Evolutionary conservation across 2,329 filamentous ascomycete genomes (phyloP).

Genomic region (Penicillium sp.): DNA sequence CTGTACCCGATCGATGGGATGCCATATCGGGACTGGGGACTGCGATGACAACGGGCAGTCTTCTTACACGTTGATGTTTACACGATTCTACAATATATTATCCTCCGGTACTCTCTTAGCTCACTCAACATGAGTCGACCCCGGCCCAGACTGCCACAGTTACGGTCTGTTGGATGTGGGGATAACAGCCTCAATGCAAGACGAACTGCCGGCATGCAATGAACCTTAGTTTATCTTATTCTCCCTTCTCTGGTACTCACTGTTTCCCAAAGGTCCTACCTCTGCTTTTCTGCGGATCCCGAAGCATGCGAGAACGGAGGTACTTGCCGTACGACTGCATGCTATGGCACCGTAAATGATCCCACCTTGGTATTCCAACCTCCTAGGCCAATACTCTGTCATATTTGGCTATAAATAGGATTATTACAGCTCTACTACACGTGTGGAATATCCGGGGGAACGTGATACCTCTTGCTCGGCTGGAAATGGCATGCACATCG

Average conservation of each 20-base stretch:
- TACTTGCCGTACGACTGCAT: constrained; percentile 19
- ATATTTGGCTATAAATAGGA: constrained; percentile 14
- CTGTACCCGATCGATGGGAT: too few relatives aligned
- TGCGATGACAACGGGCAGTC: too few relatives aligned
- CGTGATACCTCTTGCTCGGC: constrained; percentile 29
- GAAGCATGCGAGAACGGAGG: neutral
- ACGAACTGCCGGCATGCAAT: neutral
- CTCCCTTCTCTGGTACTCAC: neutral
- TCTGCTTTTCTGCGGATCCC: constrained; percentile 1
- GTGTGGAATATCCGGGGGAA: constrained; percentile 23
- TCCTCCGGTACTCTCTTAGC: too few relatives aligned
- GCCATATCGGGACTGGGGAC: too few relatives aligned
- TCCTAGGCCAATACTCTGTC: neutral
- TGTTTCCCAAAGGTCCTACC: neutral
- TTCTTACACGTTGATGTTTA: too few relatives aligned
- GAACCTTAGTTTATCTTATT: neutral
- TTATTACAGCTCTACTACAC: constrained; percentile 26
- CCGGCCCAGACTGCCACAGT: neutral
- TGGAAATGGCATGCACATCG: constrained; percentile 24
- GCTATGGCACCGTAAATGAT: constrained; percentile 26
- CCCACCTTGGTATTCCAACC: neutral
- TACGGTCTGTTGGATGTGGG: neutral
- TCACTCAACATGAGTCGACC: neutral
- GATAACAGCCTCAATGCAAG: neutral
- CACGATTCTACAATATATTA: too few relatives aligned